Evolutionary conservation across 768 basidiomycete species (phyloP).

Genomic region (Crassisporium funariophilum): DNA sequence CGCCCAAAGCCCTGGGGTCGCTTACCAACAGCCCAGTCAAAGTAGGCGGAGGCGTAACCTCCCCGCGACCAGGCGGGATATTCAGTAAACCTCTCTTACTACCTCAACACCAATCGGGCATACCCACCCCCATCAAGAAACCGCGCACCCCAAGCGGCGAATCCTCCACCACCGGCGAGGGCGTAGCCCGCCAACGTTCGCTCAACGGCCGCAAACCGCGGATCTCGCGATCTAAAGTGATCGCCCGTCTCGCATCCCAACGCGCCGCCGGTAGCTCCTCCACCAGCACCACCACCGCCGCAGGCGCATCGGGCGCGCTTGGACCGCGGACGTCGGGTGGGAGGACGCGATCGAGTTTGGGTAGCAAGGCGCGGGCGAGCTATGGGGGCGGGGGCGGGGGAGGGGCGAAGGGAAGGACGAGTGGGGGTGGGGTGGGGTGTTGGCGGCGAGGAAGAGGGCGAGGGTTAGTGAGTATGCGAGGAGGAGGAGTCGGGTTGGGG

Average conservation of each 20-base stretch:
- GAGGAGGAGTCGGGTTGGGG: slow-evolving; percentile 46
- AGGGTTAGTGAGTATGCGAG: slow-evolving; percentile 78
- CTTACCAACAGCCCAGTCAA: slow-evolving; percentile 38
- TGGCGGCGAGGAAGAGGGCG: slow-evolving; percentile 72
- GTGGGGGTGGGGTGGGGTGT: slow-evolving; percentile 37
- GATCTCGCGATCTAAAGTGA: slow-evolving; percentile 81
- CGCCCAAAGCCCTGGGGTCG: slow-evolving; percentile 24
- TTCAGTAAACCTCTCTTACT: slow-evolving; percentile 55
- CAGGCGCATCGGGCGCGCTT: slow-evolving; percentile 14
- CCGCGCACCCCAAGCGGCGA: slow-evolving; percentile 1
- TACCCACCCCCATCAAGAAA: slow-evolving; percentile 36
- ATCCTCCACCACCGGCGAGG: slow-evolving; percentile 5
- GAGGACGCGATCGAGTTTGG: slow-evolving; percentile 54
- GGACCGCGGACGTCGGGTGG: slow-evolving; percentile 25
- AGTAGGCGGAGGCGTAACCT: slow-evolving; percentile 24
- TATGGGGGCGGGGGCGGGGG: slow-evolving; percentile 33
- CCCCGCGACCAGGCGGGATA: slow-evolving; percentile 37
- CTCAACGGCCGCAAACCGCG: slow-evolving; percentile 64
- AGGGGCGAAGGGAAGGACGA: slow-evolving; percentile 21
- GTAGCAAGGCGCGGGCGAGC: slow-evolving; percentile 44
- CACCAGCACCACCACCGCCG: slow-evolving; percentile 10
- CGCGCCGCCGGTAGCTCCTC: slow-evolving; percentile 44
- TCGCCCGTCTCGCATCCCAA: slow-evolving; percentile 74
- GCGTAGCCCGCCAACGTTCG: slow-evolving; percentile 27
- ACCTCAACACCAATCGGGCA: slow-evolving; percentile 32